phyloP scores from a whole-genome alignment of 2,329 filamentous ascomycete species.

The Colletotrichum camelliae region DNA sequence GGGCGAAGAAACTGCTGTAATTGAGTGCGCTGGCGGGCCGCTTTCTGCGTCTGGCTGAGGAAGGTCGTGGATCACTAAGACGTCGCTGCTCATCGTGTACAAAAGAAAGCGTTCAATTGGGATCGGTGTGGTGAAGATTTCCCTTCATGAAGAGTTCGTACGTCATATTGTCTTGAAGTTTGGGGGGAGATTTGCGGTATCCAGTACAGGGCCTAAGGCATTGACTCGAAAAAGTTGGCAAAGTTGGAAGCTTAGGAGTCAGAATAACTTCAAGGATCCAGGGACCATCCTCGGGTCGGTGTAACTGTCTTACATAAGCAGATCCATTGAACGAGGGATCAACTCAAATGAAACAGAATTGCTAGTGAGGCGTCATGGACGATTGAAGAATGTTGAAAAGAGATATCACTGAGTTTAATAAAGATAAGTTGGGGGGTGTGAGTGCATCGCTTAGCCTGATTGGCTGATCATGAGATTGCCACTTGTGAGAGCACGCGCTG shows the following conservation, averaged over 20 bases:
- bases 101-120: neutral
- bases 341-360: neutral
- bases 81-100: neutral
- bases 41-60: neutral
- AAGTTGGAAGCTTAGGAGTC: neutral
- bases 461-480: neutral
- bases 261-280: neutral
- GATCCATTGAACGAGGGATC: fast-evolving
- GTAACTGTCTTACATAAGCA: neutral
- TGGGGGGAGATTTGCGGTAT: neutral
- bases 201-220: neutral
- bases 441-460: fast-evolving
- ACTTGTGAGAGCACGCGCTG: neutral
- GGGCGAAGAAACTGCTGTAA: neutral
- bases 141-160: neutral
- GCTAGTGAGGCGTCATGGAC: neutral
- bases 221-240: neutral
- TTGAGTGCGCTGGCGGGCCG: neutral
- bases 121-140: neutral
- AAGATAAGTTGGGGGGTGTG: neutral
- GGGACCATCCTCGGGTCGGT: neutral
- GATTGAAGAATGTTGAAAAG: neutral
- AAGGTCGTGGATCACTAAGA: neutral
- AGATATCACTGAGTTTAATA: neutral
- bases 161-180: neutral